Evolutionary conservation across 768 basidiomycete genomes (phyloP), one percentile per base, ranked within the genome.

Genomic region (Arthromyces matolae): DNA sequence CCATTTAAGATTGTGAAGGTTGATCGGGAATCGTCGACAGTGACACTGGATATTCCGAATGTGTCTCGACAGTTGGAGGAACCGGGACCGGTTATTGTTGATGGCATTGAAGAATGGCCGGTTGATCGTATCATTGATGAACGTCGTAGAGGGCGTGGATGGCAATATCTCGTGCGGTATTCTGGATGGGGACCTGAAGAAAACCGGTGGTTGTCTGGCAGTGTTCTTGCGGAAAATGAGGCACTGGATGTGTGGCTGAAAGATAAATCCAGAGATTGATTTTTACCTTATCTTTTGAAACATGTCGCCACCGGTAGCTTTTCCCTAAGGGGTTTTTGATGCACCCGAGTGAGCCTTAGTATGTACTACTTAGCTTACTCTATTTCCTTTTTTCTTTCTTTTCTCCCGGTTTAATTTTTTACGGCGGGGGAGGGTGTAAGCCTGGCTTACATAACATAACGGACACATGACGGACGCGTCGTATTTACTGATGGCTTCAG

Each of bases 131-230:
- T 72, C 33, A 8, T 71, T 0, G 62, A 69, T 38, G 41, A 39
- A 10, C 47, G 58, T 0, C 27, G 23, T 9, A 16, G 33, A 1
- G 65, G 69, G 2, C 56, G 52, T 3, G 66, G 66, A 0, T 55
- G 29, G 16, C 64, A 64, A 42, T 71, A 62, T 48, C 54, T 67
- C 0, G 60, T 74, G 0, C 42, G 55, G 0, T 74, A 67, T 65
- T 4, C 20, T 3, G 68, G 68, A 2, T 65, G 64, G 42, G 60
- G 62, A 1, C 42, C 55, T 0, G 60, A 65, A 23, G 45, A 61
- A 16, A 60, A 71, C 33, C 19, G 27, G 2, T 72, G 65, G 65
- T 45, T 67, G 0, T 49, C 61, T 0, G 50, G 59, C 6, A 9
- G 25, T 0, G 57, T 61, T 27, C 33, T 70, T 0, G 29, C 56